Conservation (phyloP, 352 stramenopile genomes). For the Globisporangium megalacanthum region DNA sequence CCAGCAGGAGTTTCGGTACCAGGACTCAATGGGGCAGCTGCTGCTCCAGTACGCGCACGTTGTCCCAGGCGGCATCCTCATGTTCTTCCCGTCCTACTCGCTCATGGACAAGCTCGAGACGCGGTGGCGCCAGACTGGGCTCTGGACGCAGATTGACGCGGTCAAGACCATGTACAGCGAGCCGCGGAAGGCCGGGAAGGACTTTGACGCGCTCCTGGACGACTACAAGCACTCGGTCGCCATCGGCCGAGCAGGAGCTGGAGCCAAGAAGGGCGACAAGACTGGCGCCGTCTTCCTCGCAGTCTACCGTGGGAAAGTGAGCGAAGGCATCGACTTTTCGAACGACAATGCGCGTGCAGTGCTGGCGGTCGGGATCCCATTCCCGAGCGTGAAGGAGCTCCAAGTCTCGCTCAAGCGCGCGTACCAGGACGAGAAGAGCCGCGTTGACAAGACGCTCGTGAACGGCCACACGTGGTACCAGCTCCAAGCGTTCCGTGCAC, state of each 20-base stretch:
- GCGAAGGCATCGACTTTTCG: slow-evolving; percentile 98
- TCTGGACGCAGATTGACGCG: slow-evolving; percentile 55
- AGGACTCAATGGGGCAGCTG: slow-evolving; percentile 77
- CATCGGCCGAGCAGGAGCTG: slow-evolving; percentile 2
- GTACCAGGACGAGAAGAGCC: slow-evolving; percentile 78
- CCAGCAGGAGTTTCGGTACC: slow-evolving; percentile 72
- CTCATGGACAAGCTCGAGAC: slow-evolving; percentile 66
- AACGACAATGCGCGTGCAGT: slow-evolving; percentile 96
- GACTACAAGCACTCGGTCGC: slow-evolving; percentile 64
- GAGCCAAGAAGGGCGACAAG: slow-evolving; percentile 1
- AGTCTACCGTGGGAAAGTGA: slow-evolving; percentile 98
- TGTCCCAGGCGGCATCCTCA: slow-evolving; percentile 74
- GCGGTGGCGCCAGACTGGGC: slow-evolving; percentile 64
- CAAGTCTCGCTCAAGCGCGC: slow-evolving; percentile 75
- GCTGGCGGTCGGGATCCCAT: slow-evolving; percentile 98
- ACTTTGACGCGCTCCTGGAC: slow-evolving; percentile 75
- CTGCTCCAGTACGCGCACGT: slow-evolving; percentile 60
- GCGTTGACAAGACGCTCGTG: slow-evolving; percentile 54
- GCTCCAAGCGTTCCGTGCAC: slow-evolving; percentile 95
- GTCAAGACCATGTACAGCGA: slow-evolving; percentile 64
- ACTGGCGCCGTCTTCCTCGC: slow-evolving; percentile 95
- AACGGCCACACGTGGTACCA: slow-evolving; percentile 93
- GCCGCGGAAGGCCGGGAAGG: slow-evolving; percentile 66
- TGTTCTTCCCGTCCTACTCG: slow-evolving; percentile 86
- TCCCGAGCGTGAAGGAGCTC: slow-evolving; percentile 93